Base-by-base conservation (phyloP, 208 protist genomes). In the Tetramitus jugosus region DNA sequence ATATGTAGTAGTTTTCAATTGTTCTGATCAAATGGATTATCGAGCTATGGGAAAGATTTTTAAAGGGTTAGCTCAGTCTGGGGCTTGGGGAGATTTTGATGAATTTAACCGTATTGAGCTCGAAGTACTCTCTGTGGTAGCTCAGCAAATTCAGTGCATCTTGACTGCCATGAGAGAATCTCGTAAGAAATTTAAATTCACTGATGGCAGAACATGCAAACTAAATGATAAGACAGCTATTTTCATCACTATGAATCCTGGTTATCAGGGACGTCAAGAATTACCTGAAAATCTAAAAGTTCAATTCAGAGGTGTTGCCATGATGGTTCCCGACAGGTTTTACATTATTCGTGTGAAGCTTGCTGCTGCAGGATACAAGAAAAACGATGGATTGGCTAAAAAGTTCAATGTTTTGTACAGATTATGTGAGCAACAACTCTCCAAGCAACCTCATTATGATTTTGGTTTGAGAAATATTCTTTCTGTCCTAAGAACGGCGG, bases 191-290 rank as follows among this genome's bases (percentile, higher is more conserved):
- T 94, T 96, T 76, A 88, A 93, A 74, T 97, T 97, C 81, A 93
- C 94, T 76, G 91, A 94, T 79, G 91, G 93, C 23, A 87, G 85
- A 79, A 77, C 85, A 40, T 81, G 93, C 33, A 87, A 92, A 79
- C 83, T 95, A 33, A 93, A 92, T 89, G 91, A 90, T 65, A 90
- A 90, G 74, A 92, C 93, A 46, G 93, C 90, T 71, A 96, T 96
- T 84, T 98, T 98, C 89, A 98, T 98, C 83, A 98, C 95, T 49
- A 98, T 98, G 95, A 98, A 98, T 86, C 96, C 96, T 31, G 95
- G 95, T 81, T 98, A 98, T 88, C 95, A 94, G 26, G 96, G 95
- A 75, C 91, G 95, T 77, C 94, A 98, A 87, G 95, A 98, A 87
- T 90, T 99, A 81, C 96, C 95, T 29, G 96, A 98, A 87, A 98